Base-by-base conservation (phyloP, 306 rosid species). In the Abrus pulchellus region DNA sequence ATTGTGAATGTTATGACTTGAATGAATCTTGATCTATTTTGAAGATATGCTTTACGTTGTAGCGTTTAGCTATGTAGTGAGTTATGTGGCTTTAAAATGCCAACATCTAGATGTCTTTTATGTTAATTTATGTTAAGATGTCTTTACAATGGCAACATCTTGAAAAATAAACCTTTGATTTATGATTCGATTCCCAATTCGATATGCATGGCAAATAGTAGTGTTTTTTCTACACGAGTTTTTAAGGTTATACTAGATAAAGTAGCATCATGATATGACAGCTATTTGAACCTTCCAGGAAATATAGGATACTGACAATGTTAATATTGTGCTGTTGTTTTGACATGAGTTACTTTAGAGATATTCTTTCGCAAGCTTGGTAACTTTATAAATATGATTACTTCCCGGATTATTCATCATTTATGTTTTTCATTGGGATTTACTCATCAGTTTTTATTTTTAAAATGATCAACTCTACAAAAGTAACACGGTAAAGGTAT, bases 391-490 rank as follows among this genome's bases (percentile, higher is more conserved):
- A 27, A 20, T 20, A 20, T 48, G 11, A 68, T 68, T 68, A 7
- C 74, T 68, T 68, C 57, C 56, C 29, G 2, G 29, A 30, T 29
- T 32, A 47, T 47, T 29, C 43, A 68, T 47, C 41, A 68, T 68
- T 68, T 44, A 47, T 8, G 11, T 28, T 30, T 10, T 47, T 41
- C 43, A 28, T 68, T 68, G 54, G 30, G 41, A 32, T 69, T 48
- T 69, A 1, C 3, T 5, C 29, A 32, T 9, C 7, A 12, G 4
- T 36, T 36, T 36, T 36, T 36, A 30, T 69, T 49, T 48, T 36
- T 69, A 69, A 49, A 11, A 48, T 6, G 28, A 13, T 20, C 28
- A 2, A 32, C 38, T 49, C 9, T 36, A 7, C 13, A 30, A 13
- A 68, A 4, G 40, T 36, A 36, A 36, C 40, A 36, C 40, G 29